Conservation (phyloP, 768 basidiomycete species). For the Mycena haematopus region DNA sequence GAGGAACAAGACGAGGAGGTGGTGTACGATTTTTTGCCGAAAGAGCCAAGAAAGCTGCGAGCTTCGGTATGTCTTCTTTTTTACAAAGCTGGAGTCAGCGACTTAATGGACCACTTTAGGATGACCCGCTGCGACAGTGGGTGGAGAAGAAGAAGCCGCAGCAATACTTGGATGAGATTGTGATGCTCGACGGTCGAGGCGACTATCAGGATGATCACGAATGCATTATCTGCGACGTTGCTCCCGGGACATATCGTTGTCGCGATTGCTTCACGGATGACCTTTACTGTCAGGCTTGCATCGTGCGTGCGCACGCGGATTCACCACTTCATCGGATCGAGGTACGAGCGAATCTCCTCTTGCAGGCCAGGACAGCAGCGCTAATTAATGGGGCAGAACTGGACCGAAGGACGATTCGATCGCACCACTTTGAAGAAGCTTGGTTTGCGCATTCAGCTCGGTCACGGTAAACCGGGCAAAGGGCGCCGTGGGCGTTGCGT, state of each 20-base stretch:
- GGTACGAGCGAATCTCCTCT: slow-evolving; percentile 13
- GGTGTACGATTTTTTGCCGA: too few relatives aligned
- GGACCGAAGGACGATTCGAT: slow-evolving; percentile 13
- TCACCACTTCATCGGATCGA: slow-evolving; percentile 26
- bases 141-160: background rate
- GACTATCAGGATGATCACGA: background rate
- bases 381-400: slow-evolving; percentile 11
- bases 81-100: too few relatives aligned
- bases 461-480: too few relatives aligned
- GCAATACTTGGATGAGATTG: background rate
- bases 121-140: too few relatives aligned
- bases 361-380: too few relatives aligned
- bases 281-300: slow-evolving; percentile 26
- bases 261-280: slow-evolving; percentile 24
- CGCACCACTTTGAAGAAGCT: too few relatives aligned
- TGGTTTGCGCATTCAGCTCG: too few relatives aligned
- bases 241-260: slow-evolving; percentile 16
- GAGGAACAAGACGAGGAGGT: too few relatives aligned
- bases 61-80: too few relatives aligned
- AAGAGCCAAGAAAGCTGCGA: too few relatives aligned
- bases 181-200: slow-evolving; percentile 12
- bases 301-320: slow-evolving; percentile 17
- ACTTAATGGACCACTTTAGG: too few relatives aligned
- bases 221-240: slow-evolving; percentile 9
- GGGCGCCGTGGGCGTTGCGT: too few relatives aligned